Percentiles rank a stretch among this genome's conserved stretches.
Conservation (phyloP, 139 green algal genomes). For the Coccomyxa sp. region DNA sequence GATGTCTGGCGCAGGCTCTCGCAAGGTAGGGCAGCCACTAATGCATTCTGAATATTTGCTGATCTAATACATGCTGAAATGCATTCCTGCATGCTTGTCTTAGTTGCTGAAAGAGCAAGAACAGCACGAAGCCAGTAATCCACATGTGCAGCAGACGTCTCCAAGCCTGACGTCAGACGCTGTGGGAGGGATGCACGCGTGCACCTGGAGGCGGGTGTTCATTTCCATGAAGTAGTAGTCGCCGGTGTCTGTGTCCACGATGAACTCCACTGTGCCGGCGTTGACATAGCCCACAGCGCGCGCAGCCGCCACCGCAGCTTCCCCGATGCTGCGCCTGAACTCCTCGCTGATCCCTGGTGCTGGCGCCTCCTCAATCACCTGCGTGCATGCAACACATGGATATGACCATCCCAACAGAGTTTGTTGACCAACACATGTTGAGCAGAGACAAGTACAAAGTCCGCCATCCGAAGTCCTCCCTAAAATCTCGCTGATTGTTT, state of each 20-base stretch:
- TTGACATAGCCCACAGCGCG: constrained; percentile 79
- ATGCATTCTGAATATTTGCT: too few species aligned
- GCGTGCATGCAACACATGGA: background rate
- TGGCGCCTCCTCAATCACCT: constrained; percentile 79
- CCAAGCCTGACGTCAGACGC: too few species aligned
- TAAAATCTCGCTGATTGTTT: too few species aligned
- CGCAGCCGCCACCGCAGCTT: constrained; percentile 79
- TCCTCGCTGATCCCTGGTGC: constrained; percentile 40
- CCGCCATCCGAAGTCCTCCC: too few species aligned
- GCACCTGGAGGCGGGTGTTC: constrained; percentile 92
- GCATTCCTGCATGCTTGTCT: too few species aligned
- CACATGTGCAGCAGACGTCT: too few species aligned
- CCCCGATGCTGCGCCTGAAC: constrained; percentile 57
- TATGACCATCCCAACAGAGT: background rate
- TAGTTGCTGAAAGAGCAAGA: too few species aligned
- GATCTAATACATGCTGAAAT: too few species aligned
- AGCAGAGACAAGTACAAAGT: background rate
- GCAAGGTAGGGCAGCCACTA: too few species aligned
- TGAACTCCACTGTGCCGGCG: constrained; percentile 94
- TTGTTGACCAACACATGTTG: background rate
- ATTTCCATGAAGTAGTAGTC: constrained; percentile 97
- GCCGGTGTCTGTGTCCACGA: constrained; percentile 67
- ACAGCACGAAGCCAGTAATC: too few species aligned
- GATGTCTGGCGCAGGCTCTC: background rate
- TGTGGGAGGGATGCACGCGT: background rate